Percentiles rank a stretch among this genome's conserved stretches.
These are phyloP conservation scores for Cladosporium sp. DNA, from an alignment of 2,329 filamentous ascomycete species.

Conservation along the genomic window DNA sequence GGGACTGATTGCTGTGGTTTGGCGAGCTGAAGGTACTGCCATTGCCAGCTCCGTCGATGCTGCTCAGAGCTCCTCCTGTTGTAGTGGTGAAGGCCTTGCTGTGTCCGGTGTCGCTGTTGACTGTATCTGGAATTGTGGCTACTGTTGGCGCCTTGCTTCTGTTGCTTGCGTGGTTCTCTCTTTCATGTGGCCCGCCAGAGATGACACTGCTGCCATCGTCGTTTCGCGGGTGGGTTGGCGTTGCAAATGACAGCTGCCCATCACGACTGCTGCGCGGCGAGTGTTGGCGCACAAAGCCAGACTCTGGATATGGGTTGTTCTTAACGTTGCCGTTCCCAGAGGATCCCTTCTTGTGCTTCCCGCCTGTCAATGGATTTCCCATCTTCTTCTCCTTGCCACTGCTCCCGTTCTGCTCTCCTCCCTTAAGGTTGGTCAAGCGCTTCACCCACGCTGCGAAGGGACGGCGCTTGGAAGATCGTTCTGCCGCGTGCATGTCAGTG, in stretches of 20 bases:
- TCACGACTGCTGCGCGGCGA: slow-evolving; percentile 43
- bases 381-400: slow-evolving; percentile 43
- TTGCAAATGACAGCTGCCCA: slow-evolving; percentile 50
- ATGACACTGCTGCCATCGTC: slow-evolving; percentile 50
- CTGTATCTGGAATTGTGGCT: slow-evolving; percentile 77
- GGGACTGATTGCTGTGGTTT: slow-evolving; percentile 69
- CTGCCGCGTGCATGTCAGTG: slow-evolving; percentile 47
- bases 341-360: slow-evolving; percentile 30
- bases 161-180: slow-evolving; percentile 60
- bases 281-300: slow-evolving; percentile 59
- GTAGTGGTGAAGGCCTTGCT: slow-evolving; percentile 83
- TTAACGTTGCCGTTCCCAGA: slow-evolving; percentile 19
- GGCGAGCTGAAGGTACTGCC: slow-evolving; percentile 35
- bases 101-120: slow-evolving; percentile 71
- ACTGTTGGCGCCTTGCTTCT: slow-evolving; percentile 77
- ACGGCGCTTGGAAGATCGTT: slow-evolving; percentile 71
- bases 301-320: slow-evolving; percentile 81
- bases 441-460: slow-evolving; percentile 95
- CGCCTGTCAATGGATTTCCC: slow-evolving; percentile 22
- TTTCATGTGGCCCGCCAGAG: slow-evolving; percentile 58
- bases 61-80: slow-evolving; percentile 63
- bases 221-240: slow-evolving; percentile 56
- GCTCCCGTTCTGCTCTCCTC: slow-evolving; percentile 51
- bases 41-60: slow-evolving; percentile 37
- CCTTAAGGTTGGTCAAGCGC: slow-evolving; percentile 86